Conservation (phyloP, 176 grass and related monocot species). For the Triticum urartu region DNA sequence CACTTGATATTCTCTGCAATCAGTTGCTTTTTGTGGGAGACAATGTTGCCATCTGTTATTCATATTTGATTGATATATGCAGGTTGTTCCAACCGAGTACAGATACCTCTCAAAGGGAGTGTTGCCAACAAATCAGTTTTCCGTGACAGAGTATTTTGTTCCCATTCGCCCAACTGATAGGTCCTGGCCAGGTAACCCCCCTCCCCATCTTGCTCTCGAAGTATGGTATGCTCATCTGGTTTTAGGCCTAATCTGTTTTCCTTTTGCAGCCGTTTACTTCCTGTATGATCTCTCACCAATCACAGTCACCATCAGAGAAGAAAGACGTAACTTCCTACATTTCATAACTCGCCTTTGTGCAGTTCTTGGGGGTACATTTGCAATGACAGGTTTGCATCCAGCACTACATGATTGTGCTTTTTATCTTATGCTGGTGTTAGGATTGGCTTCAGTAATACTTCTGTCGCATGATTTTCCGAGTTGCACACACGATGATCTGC, state of each 20-base stretch:
- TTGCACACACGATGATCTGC: neutral
- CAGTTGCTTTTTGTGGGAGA: neutral
- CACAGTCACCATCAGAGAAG: constrained; percentile 96
- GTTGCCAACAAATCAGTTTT: constrained; percentile 97
- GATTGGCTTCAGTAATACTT: neutral
- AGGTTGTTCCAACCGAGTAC: constrained; percentile 98
- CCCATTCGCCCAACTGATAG: constrained; percentile 64
- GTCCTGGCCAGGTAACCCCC: constrained; percentile 79
- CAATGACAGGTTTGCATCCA: constrained; percentile 73
- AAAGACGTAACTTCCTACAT: constrained; percentile 91
- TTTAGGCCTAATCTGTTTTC: constrained; percentile 23
- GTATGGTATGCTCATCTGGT: constrained; percentile 3
- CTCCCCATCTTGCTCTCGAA: neutral
- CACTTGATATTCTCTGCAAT: neutral
- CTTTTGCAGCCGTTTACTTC: constrained; percentile 83
- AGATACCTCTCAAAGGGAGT: constrained; percentile 88
- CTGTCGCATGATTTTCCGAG: neutral
- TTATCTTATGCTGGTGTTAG: neutral
- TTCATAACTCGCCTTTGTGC: constrained; percentile 94
- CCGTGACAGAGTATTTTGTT: constrained; percentile 94
- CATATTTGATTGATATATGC: constrained; percentile 29
- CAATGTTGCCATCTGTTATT: constrained; percentile 16
- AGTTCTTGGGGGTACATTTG: constrained; percentile 98
- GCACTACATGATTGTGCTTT: neutral
- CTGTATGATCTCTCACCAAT: constrained; percentile 98